These are phyloP conservation scores for Hyphodiscus sp. DNA, from an alignment of 2,329 filamentous ascomycete species.

Conservation along the genomic window DNA sequence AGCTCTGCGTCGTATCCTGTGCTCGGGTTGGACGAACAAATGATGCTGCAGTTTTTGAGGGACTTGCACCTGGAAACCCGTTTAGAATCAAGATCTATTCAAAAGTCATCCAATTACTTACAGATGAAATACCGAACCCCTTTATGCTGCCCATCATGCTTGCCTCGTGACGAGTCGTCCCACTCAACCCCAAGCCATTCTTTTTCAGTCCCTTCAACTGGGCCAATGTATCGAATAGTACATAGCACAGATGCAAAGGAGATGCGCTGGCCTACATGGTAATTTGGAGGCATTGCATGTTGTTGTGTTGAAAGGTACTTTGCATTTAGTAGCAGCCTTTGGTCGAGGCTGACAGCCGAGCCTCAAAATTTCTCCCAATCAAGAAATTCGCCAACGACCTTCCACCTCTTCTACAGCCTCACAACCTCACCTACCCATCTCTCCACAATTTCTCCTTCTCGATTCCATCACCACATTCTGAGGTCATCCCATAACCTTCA, in stretches of 20 bases:
- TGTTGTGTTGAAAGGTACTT: constrained; percentile 2
- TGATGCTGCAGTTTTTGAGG: constrained; percentile 66
- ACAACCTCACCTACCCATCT: neutral
- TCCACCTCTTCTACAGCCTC: neutral
- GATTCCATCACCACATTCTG: neutral
- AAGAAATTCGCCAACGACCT: neutral
- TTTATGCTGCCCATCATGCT: constrained; percentile 81
- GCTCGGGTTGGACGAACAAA: constrained; percentile 76
- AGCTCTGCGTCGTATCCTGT: constrained; percentile 61
- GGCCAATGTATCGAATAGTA: constrained; percentile 78
- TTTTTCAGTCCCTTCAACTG: constrained; percentile 60
- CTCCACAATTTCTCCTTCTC: neutral
- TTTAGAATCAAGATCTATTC: neutral
- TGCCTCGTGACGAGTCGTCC: constrained; percentile 81
- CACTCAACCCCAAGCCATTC: constrained; percentile 93
- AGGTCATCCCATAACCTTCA: neutral
- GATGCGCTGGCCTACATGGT: constrained; percentile 63
- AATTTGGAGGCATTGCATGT: constrained; percentile 17
- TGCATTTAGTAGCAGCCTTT: constrained; percentile 7
- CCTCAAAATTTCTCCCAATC: neutral
- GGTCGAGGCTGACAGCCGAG: constrained; percentile 21
- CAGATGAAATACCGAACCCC: constrained; percentile 78
- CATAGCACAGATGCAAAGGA: constrained; percentile 74
- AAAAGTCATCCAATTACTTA: constrained; percentile 35
- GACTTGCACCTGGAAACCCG: constrained; percentile 45